These are phyloP conservation scores for Hyaloscypha bicolor DNA, from an alignment of 495 filamentous ascomycete genomes.

Conservation along the genomic window DNA sequence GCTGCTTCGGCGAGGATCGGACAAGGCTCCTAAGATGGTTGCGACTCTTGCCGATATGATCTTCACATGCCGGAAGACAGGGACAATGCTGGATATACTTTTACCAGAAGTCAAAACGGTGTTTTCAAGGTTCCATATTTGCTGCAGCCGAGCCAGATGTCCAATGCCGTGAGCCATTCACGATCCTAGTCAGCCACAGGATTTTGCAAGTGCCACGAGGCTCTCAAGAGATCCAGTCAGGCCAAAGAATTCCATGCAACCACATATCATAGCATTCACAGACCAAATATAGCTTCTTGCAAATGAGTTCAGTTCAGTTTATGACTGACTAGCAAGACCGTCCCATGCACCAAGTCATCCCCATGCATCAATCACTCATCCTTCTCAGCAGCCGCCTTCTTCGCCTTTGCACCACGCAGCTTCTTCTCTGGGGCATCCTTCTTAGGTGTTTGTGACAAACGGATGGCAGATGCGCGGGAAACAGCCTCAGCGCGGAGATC, in stretches of 20 bases:
- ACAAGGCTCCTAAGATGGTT: conserved; percentile 3
- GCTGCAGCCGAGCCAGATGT: conserved; percentile 15
- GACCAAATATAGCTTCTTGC: conserved; percentile 20
- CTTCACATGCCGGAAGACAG: conserved; percentile 25
- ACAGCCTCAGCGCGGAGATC: conserved; percentile 88
- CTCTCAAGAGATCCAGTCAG: background rate
- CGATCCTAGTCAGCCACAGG: background rate
- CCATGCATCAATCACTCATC: conserved; percentile 29
- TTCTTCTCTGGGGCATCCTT: conserved; percentile 76
- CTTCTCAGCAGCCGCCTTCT: conserved; percentile 57
- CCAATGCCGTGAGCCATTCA: background rate
- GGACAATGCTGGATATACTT: conserved; percentile 5
- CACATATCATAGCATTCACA: background rate
- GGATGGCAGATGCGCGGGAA: conserved; percentile 85
- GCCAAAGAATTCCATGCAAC: conserved; percentile 7
- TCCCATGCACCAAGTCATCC: conserved; percentile 3
- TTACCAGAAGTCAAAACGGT: conserved; percentile 16
- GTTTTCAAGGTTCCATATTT: conserved; percentile 16
- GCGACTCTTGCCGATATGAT: conserved; percentile 12
- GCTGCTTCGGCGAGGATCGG: conserved; percentile 26
- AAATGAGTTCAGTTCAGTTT: conserved; percentile 23
- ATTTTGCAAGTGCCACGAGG: too few species aligned
- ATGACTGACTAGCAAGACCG: conserved; percentile 25
- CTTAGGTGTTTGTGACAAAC: conserved; percentile 71
- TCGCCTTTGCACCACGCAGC: conserved; percentile 79